Percentiles rank a stretch among this genome's conserved stretches.
These are phyloP conservation scores for Psilocybe mexicana DNA, from an alignment of 1,284 basidiomycete species.

Conservation along the genomic window DNA sequence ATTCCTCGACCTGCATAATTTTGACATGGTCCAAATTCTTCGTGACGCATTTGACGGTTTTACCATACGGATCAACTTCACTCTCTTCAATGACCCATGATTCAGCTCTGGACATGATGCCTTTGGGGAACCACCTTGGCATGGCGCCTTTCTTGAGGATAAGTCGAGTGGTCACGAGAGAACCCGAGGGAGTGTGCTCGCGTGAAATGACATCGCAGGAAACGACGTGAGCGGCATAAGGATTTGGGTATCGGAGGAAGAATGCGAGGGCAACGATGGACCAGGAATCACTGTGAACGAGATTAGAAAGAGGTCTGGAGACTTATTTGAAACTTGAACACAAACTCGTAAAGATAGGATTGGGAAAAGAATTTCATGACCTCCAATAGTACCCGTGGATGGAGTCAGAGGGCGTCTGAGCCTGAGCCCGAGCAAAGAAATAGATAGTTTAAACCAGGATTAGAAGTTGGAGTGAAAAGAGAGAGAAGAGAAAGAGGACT, in stretches of 20 bases:
- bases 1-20: conserved; percentile 80
- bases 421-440: background rate
- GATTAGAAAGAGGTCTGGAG: conserved; percentile 9
- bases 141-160: conserved; percentile 91
- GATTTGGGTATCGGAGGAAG: conserved; percentile 96
- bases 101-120: conserved; percentile 74
- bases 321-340: conserved; percentile 17
- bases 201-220: conserved; percentile 95
- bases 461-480: background rate
- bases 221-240: conserved; percentile 90
- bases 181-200: conserved; percentile 66
- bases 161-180: conserved; percentile 86
- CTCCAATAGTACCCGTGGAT: conserved; percentile 12
- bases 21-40: conserved; percentile 85
- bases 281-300: conserved; percentile 75
- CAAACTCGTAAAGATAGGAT: conserved; percentile 80
- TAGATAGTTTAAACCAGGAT: background rate
- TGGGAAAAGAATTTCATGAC: conserved; percentile 81
- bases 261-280: conserved; percentile 90
- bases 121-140: conserved; percentile 88
- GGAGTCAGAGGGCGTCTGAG: conserved; percentile 16
- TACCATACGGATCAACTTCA: conserved; percentile 79
- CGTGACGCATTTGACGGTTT: conserved; percentile 69
- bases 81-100: conserved; percentile 92
- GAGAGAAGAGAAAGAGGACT: background rate